These are phyloP conservation scores for Stephania yunnanensis DNA, from an alignment of 164 flowering plant species.

Conservation along the genomic window DNA sequence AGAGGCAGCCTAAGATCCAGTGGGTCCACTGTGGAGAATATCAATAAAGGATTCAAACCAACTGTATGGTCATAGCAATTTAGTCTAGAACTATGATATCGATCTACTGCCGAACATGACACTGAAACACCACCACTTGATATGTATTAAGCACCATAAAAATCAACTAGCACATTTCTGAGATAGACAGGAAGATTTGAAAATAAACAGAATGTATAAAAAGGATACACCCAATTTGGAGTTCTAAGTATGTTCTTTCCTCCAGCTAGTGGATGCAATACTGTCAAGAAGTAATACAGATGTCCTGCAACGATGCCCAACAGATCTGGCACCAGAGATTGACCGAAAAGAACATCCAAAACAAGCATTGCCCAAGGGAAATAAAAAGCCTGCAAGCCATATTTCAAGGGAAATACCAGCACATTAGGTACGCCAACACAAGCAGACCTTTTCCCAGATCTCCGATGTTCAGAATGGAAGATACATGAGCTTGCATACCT, in stretches of 20 bases:
- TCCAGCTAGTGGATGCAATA: slow-evolving; percentile 84
- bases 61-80: too few relatives aligned
- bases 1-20: too few relatives aligned
- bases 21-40: too few relatives aligned
- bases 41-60: too few relatives aligned
- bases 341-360: slow-evolving; percentile 90
- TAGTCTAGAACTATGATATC: too few relatives aligned
- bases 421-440: background rate
- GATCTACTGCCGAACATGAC: too few relatives aligned
- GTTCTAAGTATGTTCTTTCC: slow-evolving; percentile 76
- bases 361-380: slow-evolving; percentile 98
- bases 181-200: too few relatives aligned
- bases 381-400: slow-evolving; percentile 75
- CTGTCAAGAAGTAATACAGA: slow-evolving; percentile 84
- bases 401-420: background rate
- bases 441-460: background rate
- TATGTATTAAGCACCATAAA: too few relatives aligned
- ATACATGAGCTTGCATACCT: slow-evolving; percentile 27
- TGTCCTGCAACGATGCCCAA: slow-evolving; percentile 94
- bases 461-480: background rate
- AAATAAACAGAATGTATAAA: background rate
- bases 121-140: too few relatives aligned
- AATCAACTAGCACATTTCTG: too few relatives aligned
- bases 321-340: slow-evolving; percentile 62
- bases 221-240: slow-evolving; percentile 96